Evolutionary conservation across 371 early-diverging fungal species (phyloP).

Genomic region (Rhizopus arrhizus): DNA sequence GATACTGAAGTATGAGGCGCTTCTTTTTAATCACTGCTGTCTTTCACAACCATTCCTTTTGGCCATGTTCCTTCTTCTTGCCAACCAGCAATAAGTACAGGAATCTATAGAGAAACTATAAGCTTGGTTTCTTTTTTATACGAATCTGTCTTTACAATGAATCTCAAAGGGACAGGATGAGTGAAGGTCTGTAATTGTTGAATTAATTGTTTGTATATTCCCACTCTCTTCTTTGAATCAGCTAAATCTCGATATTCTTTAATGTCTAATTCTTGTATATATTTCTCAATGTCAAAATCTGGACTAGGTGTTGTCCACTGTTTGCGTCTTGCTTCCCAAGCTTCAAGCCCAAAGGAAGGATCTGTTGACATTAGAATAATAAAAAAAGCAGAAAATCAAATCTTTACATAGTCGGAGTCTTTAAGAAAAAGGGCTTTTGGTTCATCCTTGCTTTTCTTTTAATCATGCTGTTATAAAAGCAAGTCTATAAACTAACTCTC

Average conservation of each 20-base stretch:
- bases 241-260: slow-evolving; percentile 2
- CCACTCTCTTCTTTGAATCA: slow-evolving; percentile 1
- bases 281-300: not conserved
- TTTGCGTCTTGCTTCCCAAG: slow-evolving; percentile 23
- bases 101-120: slow-evolving; percentile 24
- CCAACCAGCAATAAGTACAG: slow-evolving; percentile 42
- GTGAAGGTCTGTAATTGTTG: slow-evolving; percentile 12
- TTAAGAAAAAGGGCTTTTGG: too few species aligned
- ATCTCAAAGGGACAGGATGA: slow-evolving; percentile 22
- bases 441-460: too few species aligned
- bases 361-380: not conserved
- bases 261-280: not conserved
- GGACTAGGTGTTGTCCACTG: slow-evolving; percentile 26
- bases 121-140: not conserved
- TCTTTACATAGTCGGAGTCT: too few species aligned
- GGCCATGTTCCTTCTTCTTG: slow-evolving; percentile 49
- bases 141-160: slow-evolving; percentile 19
- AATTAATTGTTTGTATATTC: slow-evolving; percentile 23
- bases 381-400: too few species aligned
- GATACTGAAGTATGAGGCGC: too few species aligned
- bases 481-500: too few species aligned
- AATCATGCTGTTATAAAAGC: too few species aligned
- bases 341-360: slow-evolving; percentile 19
- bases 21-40: slow-evolving; percentile 20
- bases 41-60: slow-evolving; percentile 34